Percentiles rank a stretch among this genome's conserved stretches.
phyloP scores from a whole-genome alignment of 2,329 filamentous ascomycete species.

The Ophiostoma quercus region DNA sequence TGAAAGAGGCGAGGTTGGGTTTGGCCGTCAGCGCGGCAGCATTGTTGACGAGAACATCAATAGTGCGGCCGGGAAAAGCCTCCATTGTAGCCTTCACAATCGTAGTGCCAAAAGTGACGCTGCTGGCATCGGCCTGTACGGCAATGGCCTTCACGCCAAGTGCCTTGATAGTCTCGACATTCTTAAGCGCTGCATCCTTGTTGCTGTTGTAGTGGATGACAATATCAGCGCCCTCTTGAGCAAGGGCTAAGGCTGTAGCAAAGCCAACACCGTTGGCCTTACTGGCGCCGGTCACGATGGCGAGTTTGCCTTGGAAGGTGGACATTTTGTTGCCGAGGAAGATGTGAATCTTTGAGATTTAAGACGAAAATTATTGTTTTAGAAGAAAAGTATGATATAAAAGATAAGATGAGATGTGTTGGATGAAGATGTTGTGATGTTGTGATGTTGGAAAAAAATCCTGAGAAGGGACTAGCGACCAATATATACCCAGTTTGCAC shows the following conservation, averaged over 20 bases:
- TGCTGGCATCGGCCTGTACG: slow-evolving; percentile 26
- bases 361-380: neutral
- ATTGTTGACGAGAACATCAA: slow-evolving; percentile 28
- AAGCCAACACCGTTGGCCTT: slow-evolving; percentile 28
- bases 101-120: slow-evolving; percentile 22
- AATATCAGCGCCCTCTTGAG: slow-evolving; percentile 26
- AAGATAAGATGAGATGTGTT: neutral
- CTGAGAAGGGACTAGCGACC: neutral
- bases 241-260: slow-evolving; percentile 24
- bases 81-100: slow-evolving; percentile 22
- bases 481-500: neutral
- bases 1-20: slow-evolving; percentile 18
- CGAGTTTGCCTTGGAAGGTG: slow-evolving; percentile 26
- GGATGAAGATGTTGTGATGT: neutral
- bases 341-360: neutral
- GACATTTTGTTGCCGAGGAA: slow-evolving; percentile 18
- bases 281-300: slow-evolving; percentile 27
- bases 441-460: neutral
- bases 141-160: slow-evolving; percentile 24
- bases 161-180: slow-evolving; percentile 15
- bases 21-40: slow-evolving; percentile 20
- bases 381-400: neutral
- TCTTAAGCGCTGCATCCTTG: slow-evolving; percentile 23
- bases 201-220: slow-evolving; percentile 27
- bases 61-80: slow-evolving; percentile 25